A percentile compares a stretch with the other conserved stretches of the same genome.
Conservation (phyloP, 2,329 filamentous ascomycete genomes). For the Arthroderma sp. region DNA sequence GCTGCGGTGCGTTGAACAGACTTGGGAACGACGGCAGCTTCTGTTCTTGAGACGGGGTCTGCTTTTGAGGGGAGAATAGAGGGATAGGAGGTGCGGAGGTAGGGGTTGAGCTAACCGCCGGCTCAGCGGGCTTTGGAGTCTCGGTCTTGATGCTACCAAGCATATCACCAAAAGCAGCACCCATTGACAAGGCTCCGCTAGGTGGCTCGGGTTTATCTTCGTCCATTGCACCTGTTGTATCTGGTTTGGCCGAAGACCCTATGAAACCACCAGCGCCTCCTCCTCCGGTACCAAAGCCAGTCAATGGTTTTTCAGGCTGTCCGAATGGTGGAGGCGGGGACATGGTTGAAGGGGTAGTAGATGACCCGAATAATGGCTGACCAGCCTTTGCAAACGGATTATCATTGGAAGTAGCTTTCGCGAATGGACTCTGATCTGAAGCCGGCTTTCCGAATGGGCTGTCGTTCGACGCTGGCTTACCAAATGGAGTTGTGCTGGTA, state of each 20-base stretch:
- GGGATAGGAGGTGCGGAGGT: conserved; percentile 4
- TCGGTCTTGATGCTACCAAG: conserved; percentile 17
- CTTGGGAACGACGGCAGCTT: background rate
- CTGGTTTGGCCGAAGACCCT: conserved; percentile 35
- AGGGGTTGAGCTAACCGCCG: conserved; percentile 12
- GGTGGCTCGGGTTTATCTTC: conserved; percentile 28
- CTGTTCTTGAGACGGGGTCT: background rate
- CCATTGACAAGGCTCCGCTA: conserved; percentile 28
- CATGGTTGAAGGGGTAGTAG: background rate
- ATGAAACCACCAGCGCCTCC: conserved; percentile 34
- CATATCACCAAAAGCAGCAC: conserved; percentile 30
- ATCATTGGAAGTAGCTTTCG: conserved; percentile 13
- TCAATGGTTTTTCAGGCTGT: conserved; percentile 21
- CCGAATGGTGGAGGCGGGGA: background rate
- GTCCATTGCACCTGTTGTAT: conserved; percentile 31
- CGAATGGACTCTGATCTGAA: conserved; percentile 20
- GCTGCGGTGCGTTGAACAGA: conserved; percentile 2
- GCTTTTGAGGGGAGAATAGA: conserved; percentile 7
- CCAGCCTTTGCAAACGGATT: conserved; percentile 24
- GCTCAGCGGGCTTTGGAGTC: conserved; percentile 12
- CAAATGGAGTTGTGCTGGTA: conserved; percentile 20
- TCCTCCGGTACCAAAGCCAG: conserved; percentile 21
- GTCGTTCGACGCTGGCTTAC: conserved; percentile 10
- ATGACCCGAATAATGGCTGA: conserved; percentile 23
- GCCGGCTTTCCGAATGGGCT: conserved; percentile 1